Evolutionary conservation across 306 rosid genomes (phyloP).

Genomic region (Mucuna pruriens): DNA sequence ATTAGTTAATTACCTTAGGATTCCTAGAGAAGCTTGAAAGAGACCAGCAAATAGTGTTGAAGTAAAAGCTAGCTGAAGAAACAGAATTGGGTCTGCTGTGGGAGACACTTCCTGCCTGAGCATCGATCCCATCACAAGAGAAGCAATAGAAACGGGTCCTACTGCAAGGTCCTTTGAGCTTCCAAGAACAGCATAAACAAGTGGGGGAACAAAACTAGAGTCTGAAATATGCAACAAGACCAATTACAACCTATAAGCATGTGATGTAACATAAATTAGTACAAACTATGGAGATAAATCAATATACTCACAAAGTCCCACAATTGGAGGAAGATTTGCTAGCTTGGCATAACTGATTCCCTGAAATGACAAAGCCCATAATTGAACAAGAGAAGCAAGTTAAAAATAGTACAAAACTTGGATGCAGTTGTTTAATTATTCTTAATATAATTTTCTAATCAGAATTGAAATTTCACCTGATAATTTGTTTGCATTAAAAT

Average conservation of each 20-base stretch:
- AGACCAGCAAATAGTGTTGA: slow-evolving; percentile 90
- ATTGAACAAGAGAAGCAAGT: slow-evolving; percentile 18
- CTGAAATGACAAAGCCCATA: slow-evolving; percentile 43
- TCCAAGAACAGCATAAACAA: slow-evolving; percentile 90
- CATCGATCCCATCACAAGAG: slow-evolving; percentile 91
- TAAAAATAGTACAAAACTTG: no score
- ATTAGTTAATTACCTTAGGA: slow-evolving; percentile 61
- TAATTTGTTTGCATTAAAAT: no score
- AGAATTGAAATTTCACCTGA: no score
- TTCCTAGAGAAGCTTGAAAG: slow-evolving; percentile 88
- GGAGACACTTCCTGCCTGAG: slow-evolving; percentile 85
- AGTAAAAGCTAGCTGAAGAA: slow-evolving; percentile 83
- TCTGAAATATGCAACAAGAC: slow-evolving; percentile 51
- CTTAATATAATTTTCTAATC: no score
- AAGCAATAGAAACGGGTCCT: slow-evolving; percentile 98
- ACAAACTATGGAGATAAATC: neutral
- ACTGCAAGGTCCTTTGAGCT: slow-evolving; percentile 96
- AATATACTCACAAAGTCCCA: slow-evolving; percentile 85
- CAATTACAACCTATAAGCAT: neutral
- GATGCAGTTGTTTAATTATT: no score
- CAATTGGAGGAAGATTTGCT: slow-evolving; percentile 90
- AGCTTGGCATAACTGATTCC: slow-evolving; percentile 97
- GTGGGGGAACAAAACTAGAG: slow-evolving; percentile 98
- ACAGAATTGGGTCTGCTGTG: slow-evolving; percentile 60
- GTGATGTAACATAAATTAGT: neutral